Base-by-base conservation (phyloP, 164 flowering plant genomes). In the Vitis rupestris region DNA sequence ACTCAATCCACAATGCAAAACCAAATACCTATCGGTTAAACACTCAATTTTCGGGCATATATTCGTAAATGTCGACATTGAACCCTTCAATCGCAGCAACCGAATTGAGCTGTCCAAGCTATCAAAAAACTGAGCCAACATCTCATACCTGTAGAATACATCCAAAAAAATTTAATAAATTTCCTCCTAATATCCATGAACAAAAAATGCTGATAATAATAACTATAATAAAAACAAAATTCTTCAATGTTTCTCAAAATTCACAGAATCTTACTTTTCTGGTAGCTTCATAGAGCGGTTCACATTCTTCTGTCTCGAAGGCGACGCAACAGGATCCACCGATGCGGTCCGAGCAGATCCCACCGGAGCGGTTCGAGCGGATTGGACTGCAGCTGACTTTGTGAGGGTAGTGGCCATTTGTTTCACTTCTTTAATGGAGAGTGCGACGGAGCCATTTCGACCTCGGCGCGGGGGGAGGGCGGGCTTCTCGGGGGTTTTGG, bases 21-120 rank as follows among this genome's bases (percentile, higher is more conserved):
- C 11, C 1, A 59, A 29, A 54, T 83, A 94, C 99, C 96, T 86
- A n/a, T 90, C 89, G 9, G 93, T 89, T 37, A 93, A 68, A 49
- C 76, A 65, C 79, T 89, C 85, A 3, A 95, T 65, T 65, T 79
- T 72, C 1, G 75, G 69, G 52, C 78, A 65, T 56, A 95, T 82
- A 50, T 85, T 93, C 0, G 88, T 50, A 63, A 93, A 89, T 4
- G 81, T 77, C 1, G 90, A 50, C 50, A 68, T 44, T 10, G 76
- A 78, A 10, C 92, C 76, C 79, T 84, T 91, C 81, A 86, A 30
- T 27, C 77, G 79, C 48, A 87, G 83, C 78, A 91, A 59, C 67
- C 90, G 77, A 64, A 91, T 83, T 67, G 91, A 82, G 68, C 79
- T 77, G 72, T 82, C 82, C 82, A 82, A 69, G 70, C 78, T 19